These are phyloP conservation scores for Vitis labrusca DNA, from an alignment of 164 flowering plant species.

Conservation along the genomic window DNA sequence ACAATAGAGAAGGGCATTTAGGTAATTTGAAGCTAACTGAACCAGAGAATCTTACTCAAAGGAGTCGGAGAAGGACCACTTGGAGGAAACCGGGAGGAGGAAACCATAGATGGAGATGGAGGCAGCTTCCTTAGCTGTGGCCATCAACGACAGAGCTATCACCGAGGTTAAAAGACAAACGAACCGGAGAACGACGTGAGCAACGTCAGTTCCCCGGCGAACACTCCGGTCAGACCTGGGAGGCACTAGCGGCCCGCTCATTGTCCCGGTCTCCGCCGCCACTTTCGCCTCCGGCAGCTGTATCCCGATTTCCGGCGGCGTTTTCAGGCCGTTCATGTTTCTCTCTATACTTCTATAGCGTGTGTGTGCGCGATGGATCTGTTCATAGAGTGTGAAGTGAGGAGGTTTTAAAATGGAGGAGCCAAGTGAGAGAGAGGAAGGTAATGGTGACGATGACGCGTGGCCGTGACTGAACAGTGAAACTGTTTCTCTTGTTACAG, in stretches of 20 bases:
- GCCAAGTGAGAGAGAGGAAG: not conserved
- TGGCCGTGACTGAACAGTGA: not conserved
- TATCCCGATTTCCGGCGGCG: conserved; percentile 23
- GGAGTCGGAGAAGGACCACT: conserved; percentile 79
- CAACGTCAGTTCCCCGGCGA: conserved; percentile 34
- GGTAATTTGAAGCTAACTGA: not conserved
- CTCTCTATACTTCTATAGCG: not conserved
- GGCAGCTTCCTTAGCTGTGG: conserved; percentile 49
- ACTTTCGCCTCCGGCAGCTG: conserved; percentile 40
- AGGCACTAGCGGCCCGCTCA: conserved; percentile 40
- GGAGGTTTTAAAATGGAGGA: not conserved
- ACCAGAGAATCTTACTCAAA: conserved; percentile 51
- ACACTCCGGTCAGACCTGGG: conserved; percentile 3
- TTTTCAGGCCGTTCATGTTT: conserved; percentile 9
- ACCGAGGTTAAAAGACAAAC: conserved; percentile 47
- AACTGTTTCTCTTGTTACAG: too few species aligned
- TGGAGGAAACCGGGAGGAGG: conserved; percentile 59
- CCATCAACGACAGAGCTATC: conserved; percentile 55
- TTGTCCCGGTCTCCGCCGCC: conserved; percentile 29
- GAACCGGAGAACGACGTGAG: conserved; percentile 39
- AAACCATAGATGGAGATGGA: conserved; percentile 62
- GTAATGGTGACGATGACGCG: not conserved
- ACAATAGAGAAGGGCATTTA: not conserved
- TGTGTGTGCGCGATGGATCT: not conserved
- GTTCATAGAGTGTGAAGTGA: conserved; percentile 1